Conservation (phyloP, 768 basidiomycete genomes). For the Macrolepiota dolichaula region DNA sequence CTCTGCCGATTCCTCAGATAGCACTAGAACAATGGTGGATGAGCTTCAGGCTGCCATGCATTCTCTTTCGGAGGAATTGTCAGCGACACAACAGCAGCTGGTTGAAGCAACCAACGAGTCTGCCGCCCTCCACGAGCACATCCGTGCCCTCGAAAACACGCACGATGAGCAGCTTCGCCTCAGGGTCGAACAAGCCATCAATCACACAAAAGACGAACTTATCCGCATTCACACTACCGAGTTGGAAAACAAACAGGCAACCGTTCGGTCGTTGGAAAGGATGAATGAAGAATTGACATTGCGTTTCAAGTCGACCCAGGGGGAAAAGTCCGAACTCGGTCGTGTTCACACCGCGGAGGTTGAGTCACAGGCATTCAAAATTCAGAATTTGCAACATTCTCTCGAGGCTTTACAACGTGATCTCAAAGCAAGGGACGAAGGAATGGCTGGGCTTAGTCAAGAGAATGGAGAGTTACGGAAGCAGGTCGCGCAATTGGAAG, state of each 20-base stretch:
- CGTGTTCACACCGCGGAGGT: background rate
- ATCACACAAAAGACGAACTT: background rate
- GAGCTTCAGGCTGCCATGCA: background rate
- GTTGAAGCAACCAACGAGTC: background rate
- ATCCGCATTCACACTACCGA: background rate
- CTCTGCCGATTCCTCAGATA: background rate
- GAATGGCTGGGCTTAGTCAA: background rate
- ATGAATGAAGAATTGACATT: background rate
- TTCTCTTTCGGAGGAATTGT: background rate
- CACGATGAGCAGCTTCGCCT: conserved; percentile 2
- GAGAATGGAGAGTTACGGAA: background rate
- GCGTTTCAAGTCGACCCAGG: background rate
- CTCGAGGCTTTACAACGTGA: background rate
- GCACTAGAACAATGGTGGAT: background rate
- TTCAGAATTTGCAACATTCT: background rate
- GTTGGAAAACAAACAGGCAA: background rate
- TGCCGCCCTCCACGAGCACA: conserved; percentile 6
- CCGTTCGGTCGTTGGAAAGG: background rate
- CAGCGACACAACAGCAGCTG: background rate
- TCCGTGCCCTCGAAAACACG: conserved; percentile 1
- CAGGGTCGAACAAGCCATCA: conserved; percentile 2
- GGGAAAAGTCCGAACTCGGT: background rate
- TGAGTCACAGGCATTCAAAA: background rate
- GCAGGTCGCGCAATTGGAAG: background rate
- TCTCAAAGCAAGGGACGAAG: background rate